Conservation (phyloP, 73 alveolate species). For the Paramecium sonneborni region DNA sequence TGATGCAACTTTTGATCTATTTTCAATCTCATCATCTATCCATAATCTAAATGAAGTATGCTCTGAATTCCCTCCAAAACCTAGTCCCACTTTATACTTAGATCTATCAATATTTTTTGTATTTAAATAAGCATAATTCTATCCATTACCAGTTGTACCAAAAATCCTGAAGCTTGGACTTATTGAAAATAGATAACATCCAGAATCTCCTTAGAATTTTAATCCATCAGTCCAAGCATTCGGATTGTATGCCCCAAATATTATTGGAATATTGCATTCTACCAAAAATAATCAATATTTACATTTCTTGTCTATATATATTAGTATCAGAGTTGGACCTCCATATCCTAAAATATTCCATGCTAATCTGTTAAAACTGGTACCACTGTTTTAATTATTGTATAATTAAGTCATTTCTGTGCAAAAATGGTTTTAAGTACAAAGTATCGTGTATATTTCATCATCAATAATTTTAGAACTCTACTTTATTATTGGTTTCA, state of each 20-base stretch:
- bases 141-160: neutral
- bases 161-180: conserved; percentile 46
- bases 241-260: conserved; percentile 60
- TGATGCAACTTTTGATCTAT: conserved; percentile 47
- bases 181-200: conserved; percentile 39
- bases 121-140: conserved; percentile 46
- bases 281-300: neutral
- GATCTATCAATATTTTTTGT: conserved; percentile 63
- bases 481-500: neutral
- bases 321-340: conserved; percentile 50
- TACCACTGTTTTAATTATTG: conserved; percentile 40
- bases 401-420: neutral
- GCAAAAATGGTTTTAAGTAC: neutral
- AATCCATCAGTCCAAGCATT: conserved; percentile 37
- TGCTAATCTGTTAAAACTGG: conserved; percentile 58
- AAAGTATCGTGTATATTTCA: neutral
- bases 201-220: conserved; percentile 60
- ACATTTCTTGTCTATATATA: neutral
- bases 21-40: conserved; percentile 64
- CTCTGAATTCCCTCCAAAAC: conserved; percentile 63
- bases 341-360: conserved; percentile 61
- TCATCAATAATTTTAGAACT: neutral
- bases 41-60: conserved; percentile 51
- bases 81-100: conserved; percentile 63
- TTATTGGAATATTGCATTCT: neutral